Conservation (phyloP, 768 basidiomycete genomes). For the Lyophyllum shimeji region DNA sequence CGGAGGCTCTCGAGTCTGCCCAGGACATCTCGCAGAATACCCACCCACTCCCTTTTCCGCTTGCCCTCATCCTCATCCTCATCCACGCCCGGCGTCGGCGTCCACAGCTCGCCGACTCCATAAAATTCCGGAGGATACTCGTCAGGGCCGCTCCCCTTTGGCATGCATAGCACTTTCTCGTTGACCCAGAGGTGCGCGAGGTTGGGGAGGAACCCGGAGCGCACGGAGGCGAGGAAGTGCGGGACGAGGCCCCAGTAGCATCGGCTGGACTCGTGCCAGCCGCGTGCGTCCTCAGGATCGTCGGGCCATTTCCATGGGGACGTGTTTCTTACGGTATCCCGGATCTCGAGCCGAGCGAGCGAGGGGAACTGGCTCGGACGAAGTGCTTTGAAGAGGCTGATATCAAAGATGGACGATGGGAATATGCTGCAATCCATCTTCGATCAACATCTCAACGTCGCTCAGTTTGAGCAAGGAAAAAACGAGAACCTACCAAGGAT, state of each 20-base stretch:
- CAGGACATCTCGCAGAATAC: conserved; percentile 2
- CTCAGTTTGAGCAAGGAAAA: not conserved
- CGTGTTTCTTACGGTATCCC: conserved; percentile 6
- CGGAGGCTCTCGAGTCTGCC: conserved; percentile 15
- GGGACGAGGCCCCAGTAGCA: conserved; percentile 18
- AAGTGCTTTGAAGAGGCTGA: conserved; percentile 13
- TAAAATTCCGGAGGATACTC: not conserved
- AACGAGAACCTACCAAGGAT: conserved; percentile 8
- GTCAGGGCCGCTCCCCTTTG: not conserved
- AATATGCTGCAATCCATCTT: not conserved
- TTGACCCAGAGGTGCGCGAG: conserved; percentile 22
- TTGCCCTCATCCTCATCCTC: not conserved
- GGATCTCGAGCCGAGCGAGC: conserved; percentile 16
- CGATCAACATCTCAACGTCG: not conserved
- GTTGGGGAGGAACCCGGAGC: conserved; percentile 5
- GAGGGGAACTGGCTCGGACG: conserved; percentile 4
- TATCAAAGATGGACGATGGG: conserved; percentile 1
- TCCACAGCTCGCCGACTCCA: conserved; percentile 5
- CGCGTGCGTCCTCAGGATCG: not conserved
- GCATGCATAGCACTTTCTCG: conserved; percentile 15
- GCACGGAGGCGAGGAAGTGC: conserved; percentile 10
- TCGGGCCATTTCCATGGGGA: conserved; percentile 15
- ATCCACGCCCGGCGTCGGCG: not conserved
- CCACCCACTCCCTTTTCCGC: conserved; percentile 11
- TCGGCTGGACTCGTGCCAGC: conserved; percentile 3